phyloP scores from a whole-genome alignment of 495 filamentous ascomycete genomes.

The Pyrenopolyporus hunteri region DNA sequence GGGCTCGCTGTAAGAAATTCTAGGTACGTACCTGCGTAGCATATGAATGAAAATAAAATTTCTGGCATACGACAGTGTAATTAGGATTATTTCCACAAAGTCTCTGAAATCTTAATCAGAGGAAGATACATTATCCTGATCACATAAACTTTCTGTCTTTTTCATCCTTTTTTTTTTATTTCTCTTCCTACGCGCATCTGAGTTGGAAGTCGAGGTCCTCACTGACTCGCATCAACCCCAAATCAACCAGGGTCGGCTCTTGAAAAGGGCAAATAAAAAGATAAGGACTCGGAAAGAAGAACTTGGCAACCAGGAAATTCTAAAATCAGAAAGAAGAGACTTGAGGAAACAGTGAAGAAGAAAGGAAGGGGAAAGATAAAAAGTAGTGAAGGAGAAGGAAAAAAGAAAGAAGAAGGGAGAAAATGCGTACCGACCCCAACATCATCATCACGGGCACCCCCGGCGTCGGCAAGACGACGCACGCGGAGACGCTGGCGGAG shows the following conservation, averaged over 20 bases:
- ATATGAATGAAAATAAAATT: not conserved
- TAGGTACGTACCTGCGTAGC: not conserved
- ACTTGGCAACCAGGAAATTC: too few species aligned
- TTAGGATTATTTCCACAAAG: too few species aligned
- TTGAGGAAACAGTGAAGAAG: not conserved
- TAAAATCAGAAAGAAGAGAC: not conserved
- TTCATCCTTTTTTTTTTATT: too few species aligned
- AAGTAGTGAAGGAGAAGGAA: slow-evolving; percentile 1
- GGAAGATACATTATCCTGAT: too few species aligned
- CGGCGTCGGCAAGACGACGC: slow-evolving; percentile 92
- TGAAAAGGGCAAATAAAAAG: too few species aligned
- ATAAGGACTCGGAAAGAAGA: too few species aligned
- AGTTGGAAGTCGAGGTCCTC: too few species aligned
- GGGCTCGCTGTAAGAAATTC: slow-evolving; percentile 1
- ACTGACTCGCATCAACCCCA: too few species aligned
- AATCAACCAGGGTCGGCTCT: too few species aligned
- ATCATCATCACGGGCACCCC: slow-evolving; percentile 96
- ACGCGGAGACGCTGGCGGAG: slow-evolving; percentile 78
- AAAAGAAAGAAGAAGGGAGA: slow-evolving; percentile 36
- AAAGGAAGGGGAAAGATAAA: not conserved
- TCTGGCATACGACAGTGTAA: not conserved
- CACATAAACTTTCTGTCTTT: too few species aligned
- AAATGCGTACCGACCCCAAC: slow-evolving; percentile 73
- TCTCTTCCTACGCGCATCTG: too few species aligned
- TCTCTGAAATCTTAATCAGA: too few species aligned